Evolutionary conservation across 768 basidiomycete species (phyloP), one percentile per base, ranked within the genome.

Genomic region (Rhodosporidiobolus odoratus): DNA sequence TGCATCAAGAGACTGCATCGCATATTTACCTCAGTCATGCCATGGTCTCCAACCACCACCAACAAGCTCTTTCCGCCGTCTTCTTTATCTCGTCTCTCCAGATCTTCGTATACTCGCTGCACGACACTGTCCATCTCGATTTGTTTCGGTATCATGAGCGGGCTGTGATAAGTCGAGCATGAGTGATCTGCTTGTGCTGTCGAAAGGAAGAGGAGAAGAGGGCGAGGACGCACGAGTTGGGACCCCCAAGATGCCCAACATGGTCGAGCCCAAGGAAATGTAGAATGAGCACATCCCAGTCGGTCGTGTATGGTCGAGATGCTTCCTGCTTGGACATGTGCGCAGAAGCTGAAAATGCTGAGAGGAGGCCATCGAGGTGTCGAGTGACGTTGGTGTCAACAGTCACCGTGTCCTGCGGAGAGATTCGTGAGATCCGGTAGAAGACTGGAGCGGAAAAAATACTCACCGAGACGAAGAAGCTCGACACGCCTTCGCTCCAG

Each of bases 251-350:
- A 76, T 98, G 94, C 1, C 95, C 95, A 54, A 89, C 92, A 77
- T 96, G 95, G 78, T 97, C 95, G 3, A 96, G 91, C n/a, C 95
- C 95, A 38, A 98, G 84, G 77, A 93, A 91, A 76, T 97, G 95
- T 13, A 90, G 92, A n/a, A 97, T 85, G 21, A 94, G 82, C 65
- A 94, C 85, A 79, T 92, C 91, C 53, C 66, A 68, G 4, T 56
- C 63, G 45, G 32, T 12, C 1, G 71, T 40, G 34, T 34, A 35
- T 17, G 30, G 74, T n/a, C n/a, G n/a, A n/a, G n/a, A n/a, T n/a
- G n/a, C n/a, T n/a, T n/a, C n/a, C n/a, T n/a, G n/a, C n/a, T n/a
- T n/a, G 60, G 66, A 50, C 25, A 12, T 1, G 12, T 15, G 6
- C 25, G 25, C 73, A 60, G 43, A 37, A 13, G 25, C 8, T 16